These are phyloP conservation scores for Trichoderma simmonsii DNA, from an alignment of 2,329 filamentous ascomycete genomes.

Conservation along the genomic window DNA sequence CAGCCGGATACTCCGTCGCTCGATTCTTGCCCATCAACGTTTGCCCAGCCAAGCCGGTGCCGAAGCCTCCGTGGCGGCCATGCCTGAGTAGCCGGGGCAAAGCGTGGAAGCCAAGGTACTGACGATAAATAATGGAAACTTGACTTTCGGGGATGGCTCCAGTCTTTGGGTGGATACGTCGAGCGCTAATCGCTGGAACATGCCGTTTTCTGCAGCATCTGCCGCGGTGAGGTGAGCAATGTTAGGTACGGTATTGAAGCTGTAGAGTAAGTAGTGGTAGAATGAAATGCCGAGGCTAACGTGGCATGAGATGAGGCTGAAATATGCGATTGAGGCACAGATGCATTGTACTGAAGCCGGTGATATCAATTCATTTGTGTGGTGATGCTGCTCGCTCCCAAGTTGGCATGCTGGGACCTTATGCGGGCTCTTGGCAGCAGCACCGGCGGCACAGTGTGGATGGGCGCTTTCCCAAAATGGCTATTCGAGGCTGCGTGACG, in stretches of 20 bases:
- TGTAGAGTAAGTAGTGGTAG: not conserved
- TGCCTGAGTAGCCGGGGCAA: not conserved
- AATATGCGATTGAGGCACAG: not conserved
- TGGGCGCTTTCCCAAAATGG: not conserved
- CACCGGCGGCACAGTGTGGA: not conserved
- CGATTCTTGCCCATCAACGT: not conserved
- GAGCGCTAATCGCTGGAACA: not conserved
- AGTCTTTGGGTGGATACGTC: not conserved
- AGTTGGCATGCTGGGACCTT: not conserved
- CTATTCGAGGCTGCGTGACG: not conserved
- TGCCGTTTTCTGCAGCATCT: not conserved
- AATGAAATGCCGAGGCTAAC: not conserved
- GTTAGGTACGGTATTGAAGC: not conserved
- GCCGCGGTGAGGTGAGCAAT: not conserved
- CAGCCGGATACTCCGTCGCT: not conserved
- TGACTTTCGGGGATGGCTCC: not conserved
- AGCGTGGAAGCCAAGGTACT: not conserved
- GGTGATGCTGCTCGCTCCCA: not conserved
- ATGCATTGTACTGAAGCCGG: not conserved
- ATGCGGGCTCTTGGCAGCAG: not conserved
- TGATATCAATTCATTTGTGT: not conserved
- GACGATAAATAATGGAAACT: not conserved
- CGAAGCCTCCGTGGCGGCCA: constrained; percentile 10
- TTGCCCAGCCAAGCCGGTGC: not conserved
- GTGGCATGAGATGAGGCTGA: not conserved